A percentile compares a stretch with the other conserved stretches of the same genome.
phyloP scores from a whole-genome alignment of 2,329 filamentous ascomycete species.

The Huntiella decipiens region DNA sequence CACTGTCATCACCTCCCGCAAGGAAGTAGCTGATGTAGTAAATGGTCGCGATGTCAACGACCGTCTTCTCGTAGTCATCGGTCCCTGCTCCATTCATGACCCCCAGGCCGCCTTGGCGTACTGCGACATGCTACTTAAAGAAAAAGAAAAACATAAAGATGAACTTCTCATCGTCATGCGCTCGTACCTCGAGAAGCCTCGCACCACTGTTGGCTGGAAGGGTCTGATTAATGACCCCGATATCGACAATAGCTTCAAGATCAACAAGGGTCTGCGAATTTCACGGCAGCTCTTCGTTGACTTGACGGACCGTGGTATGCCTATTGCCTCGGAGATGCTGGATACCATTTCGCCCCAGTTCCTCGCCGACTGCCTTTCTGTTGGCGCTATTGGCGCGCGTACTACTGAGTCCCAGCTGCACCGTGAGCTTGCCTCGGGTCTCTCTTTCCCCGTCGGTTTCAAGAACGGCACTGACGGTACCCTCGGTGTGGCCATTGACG shows the following conservation, averaged over 20 bases:
- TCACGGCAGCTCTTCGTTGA: constrained; percentile 86
- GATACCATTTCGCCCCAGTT: constrained; percentile 98
- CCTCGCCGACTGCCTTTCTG: constrained; percentile 74
- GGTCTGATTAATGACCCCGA: constrained; percentile 96
- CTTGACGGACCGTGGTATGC: constrained; percentile 81
- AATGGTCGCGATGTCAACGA: constrained; percentile 48
- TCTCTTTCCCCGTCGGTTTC: constrained; percentile 96
- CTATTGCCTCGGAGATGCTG: constrained; percentile 90
- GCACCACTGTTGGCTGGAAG: constrained; percentile 97
- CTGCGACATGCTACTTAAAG: constrained; percentile 60
- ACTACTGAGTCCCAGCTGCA: constrained; percentile 95
- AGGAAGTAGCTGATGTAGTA: constrained; percentile 53
- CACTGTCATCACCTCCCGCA: constrained; percentile 53
- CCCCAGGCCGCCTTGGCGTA: constrained; percentile 80
- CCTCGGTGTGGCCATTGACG: constrained; percentile 78
- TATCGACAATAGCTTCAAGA: constrained; percentile 95
- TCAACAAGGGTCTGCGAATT: constrained; percentile 86
- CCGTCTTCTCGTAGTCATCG: constrained; percentile 56
- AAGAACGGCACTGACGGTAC: constrained; percentile 97
- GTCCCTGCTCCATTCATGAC: constrained; percentile 95
- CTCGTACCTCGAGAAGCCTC: constrained; percentile 93
- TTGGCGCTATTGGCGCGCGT: constrained; percentile 85
- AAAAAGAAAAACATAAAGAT: constrained; percentile 75
- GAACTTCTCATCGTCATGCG: constrained; percentile 94
- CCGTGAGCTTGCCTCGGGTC: constrained; percentile 77